Evolutionary conservation across 345 rosid genomes (phyloP).

Genomic region (Citrus australasica): DNA sequence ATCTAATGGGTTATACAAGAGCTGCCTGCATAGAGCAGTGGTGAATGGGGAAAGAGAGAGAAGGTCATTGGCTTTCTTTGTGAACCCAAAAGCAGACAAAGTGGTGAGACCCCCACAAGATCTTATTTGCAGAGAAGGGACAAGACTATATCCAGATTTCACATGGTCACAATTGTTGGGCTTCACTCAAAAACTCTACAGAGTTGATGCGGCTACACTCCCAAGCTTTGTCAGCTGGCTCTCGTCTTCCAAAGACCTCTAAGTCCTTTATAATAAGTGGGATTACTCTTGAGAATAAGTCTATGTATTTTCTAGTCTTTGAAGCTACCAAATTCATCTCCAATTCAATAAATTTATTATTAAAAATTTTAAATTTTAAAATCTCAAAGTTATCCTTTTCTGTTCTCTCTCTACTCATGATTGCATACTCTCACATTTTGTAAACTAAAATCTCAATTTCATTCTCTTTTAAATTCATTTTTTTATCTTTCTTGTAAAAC

Average conservation of each 20-base stretch:
- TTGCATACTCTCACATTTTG: too few species aligned
- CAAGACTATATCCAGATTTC: constrained; percentile 66
- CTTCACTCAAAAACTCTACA: constrained; percentile 52
- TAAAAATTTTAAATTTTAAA: too few species aligned
- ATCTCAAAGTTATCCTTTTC: too few species aligned
- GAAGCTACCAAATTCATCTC: too few species aligned
- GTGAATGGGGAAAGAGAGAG: constrained; percentile 54
- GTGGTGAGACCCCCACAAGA: constrained; percentile 65
- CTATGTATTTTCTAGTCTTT: too few species aligned
- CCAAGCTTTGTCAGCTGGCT: constrained; percentile 43
- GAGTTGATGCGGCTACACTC: constrained; percentile 47
- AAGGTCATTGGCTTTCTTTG: constrained; percentile 55
- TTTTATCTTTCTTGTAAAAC: too few species aligned
- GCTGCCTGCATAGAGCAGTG: constrained; percentile 69
- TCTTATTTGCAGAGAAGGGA: constrained; percentile 30
- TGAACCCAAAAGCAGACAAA: constrained; percentile 57
- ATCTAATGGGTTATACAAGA: constrained; percentile 60
- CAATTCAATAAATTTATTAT: too few species aligned
- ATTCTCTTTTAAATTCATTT: too few species aligned
- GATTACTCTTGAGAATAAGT: too few species aligned
- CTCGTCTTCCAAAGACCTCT: constrained; percentile 14
- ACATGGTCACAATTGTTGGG: constrained; percentile 68
- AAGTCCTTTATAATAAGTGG: not conserved
- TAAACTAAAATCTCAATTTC: too few species aligned
- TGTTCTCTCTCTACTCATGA: too few species aligned